phyloP scores from a whole-genome alignment of 495 filamentous ascomycete species.

The Apodospora peruviana region DNA sequence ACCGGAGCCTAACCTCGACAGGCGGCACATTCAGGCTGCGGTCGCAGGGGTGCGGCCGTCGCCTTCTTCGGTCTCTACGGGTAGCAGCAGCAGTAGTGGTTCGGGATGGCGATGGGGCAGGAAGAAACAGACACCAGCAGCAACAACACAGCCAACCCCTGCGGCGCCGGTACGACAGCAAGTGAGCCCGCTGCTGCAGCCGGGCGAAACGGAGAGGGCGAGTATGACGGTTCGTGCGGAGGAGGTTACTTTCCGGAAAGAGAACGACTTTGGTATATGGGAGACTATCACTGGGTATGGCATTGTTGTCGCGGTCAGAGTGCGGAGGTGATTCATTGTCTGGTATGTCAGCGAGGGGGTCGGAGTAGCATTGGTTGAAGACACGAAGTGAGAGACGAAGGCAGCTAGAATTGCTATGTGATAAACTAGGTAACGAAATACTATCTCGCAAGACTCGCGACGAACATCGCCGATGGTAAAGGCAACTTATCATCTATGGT shows the following conservation, averaged over 20 bases:
- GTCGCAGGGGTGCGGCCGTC: constrained; percentile 17
- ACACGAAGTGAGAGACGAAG: no score
- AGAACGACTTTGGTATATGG: constrained; percentile 49
- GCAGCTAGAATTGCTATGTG: no score
- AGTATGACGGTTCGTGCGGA: constrained; percentile 40
- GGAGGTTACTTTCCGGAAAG: constrained; percentile 46
- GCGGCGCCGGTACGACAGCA: constrained; percentile 3
- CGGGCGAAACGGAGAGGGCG: constrained; percentile 11
- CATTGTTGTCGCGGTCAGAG: constrained; percentile 35
- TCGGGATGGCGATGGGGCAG: background rate
- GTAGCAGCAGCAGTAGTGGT: constrained; percentile 11
- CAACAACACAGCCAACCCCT: background rate
- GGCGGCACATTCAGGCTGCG: constrained; percentile 19
- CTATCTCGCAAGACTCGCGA: no score
- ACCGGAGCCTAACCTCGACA: constrained; percentile 26
- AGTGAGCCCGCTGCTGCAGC: background rate
- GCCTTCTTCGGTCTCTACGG: constrained; percentile 1
- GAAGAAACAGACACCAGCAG: background rate
- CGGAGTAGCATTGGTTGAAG: no score
- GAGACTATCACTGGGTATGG: constrained; percentile 46
- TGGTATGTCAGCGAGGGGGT: background rate
- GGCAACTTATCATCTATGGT: no score
- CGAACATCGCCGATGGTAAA: no score
- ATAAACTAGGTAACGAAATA: no score
- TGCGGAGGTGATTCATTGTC: background rate